Conservation (phyloP, 2,329 filamentous ascomycete species). For the Apiospora arundinis region DNA sequence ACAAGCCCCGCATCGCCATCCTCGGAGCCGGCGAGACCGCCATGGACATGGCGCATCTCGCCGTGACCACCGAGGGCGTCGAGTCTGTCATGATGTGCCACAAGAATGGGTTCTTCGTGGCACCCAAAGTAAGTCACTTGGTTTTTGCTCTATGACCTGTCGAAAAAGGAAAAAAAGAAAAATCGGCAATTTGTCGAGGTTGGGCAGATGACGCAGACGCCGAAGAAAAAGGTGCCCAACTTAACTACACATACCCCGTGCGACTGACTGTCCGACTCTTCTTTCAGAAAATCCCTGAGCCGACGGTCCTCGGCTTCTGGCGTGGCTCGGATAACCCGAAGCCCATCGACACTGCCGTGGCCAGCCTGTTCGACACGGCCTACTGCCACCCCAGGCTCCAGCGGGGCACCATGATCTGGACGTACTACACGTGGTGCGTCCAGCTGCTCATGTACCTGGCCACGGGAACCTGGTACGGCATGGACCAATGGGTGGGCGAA, state of each 20-base stretch:
- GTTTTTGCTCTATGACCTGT: not conserved
- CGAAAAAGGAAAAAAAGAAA: no score
- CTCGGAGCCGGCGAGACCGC: slow-evolving; percentile 53
- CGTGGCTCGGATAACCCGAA: slow-evolving; percentile 43
- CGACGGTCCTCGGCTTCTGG: slow-evolving; percentile 32
- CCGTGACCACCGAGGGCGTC: slow-evolving; percentile 49
- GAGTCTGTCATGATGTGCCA: slow-evolving; percentile 50
- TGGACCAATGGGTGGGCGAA: slow-evolving; percentile 49
- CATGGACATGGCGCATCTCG: slow-evolving; percentile 52
- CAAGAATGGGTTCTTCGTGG: slow-evolving; percentile 52
- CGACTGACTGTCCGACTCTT: no score
- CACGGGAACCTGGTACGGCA: slow-evolving; percentile 32
- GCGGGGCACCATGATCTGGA: slow-evolving; percentile 50
- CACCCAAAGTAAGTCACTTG: slow-evolving; percentile 45
- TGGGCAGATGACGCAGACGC: not conserved
- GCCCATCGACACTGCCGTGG: slow-evolving; percentile 53
- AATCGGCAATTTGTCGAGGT: not conserved
- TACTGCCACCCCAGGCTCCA: slow-evolving; percentile 56
- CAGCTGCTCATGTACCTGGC: slow-evolving; percentile 46
- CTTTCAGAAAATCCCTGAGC: slow-evolving; percentile 23
- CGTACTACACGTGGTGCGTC: slow-evolving; percentile 53
- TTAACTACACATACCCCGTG: not conserved
- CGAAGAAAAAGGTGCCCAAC: not conserved
- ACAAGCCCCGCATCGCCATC: slow-evolving; percentile 47
- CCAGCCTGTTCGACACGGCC: slow-evolving; percentile 57